Conservation (phyloP, 2,329 filamentous ascomycete genomes). For the Chaetomiaceae sp. region DNA sequence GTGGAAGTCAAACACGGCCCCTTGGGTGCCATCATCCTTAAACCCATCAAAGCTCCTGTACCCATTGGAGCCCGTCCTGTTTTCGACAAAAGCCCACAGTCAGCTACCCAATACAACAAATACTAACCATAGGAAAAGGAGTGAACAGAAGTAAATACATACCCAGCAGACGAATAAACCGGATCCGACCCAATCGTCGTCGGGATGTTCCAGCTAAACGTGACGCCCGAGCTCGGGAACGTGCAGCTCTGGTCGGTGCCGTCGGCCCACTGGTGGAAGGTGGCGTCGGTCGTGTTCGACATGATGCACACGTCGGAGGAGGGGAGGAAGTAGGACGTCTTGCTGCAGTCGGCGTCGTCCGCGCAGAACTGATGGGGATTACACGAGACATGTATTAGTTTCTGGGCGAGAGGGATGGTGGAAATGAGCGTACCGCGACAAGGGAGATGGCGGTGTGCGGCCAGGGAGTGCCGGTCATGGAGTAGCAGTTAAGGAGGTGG, state of each 20-base stretch:
- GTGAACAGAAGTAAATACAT: neutral
- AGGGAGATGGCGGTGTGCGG: neutral
- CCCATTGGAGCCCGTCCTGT: slow-evolving; percentile 1
- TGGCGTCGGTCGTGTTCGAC: neutral
- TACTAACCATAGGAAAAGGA: neutral
- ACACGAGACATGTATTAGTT: too few species aligned
- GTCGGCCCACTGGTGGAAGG: slow-evolving; percentile 16
- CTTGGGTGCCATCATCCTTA: neutral
- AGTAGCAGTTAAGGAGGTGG: slow-evolving; percentile 21
- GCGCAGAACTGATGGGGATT: slow-evolving; percentile 17
- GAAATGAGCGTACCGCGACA: neutral
- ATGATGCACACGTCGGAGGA: slow-evolving; percentile 9
- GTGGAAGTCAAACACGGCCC: neutral
- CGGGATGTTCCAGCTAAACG: slow-evolving; percentile 8
- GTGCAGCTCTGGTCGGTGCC: slow-evolving; percentile 6
- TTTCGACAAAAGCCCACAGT: neutral
- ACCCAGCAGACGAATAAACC: slow-evolving; percentile 1
- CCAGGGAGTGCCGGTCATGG: neutral
- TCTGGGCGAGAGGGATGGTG: neutral
- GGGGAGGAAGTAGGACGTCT: neutral
- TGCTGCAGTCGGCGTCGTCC: slow-evolving; percentile 21
- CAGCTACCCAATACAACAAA: too few species aligned
- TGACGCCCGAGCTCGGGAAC: neutral
- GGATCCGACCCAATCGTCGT: neutral
- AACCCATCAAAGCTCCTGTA: slow-evolving; percentile 5